These are phyloP conservation scores for Metarhizium robertsii DNA, from an alignment of 2,329 filamentous ascomycete genomes.

Conservation along the genomic window DNA sequence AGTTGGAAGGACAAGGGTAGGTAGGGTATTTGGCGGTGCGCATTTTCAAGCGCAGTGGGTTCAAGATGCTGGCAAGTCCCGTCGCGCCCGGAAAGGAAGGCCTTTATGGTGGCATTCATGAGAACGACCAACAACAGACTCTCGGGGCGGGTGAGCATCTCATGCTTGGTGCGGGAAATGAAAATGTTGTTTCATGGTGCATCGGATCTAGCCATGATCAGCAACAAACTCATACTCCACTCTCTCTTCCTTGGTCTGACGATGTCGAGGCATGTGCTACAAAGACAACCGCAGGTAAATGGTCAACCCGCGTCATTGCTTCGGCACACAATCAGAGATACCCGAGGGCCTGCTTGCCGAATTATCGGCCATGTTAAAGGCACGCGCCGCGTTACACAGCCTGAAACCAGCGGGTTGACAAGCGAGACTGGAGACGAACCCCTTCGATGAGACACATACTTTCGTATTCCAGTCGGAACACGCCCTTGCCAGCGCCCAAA, in stretches of 20 bases:
- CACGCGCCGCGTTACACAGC: background rate
- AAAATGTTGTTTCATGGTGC: background rate
- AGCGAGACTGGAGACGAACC: background rate
- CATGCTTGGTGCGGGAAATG: too few relatives aligned
- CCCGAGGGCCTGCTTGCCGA: background rate
- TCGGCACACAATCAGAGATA: background rate
- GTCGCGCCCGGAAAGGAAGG: too few relatives aligned
- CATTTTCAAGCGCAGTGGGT: too few relatives aligned
- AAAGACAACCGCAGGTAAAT: background rate
- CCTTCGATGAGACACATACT: background rate
- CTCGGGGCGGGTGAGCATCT: too few relatives aligned
- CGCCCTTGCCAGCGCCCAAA: background rate
- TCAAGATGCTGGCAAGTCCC: too few relatives aligned
- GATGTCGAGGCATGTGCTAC: background rate
- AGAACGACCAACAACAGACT: too few relatives aligned
- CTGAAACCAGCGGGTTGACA: background rate
- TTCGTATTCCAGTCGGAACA: background rate
- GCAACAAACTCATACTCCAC: background rate
- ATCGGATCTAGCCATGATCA: background rate
- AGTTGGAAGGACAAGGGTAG: too few relatives aligned
- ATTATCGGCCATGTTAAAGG: background rate
- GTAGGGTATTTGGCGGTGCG: too few relatives aligned
- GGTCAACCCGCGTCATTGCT: background rate
- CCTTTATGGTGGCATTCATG: too few relatives aligned
- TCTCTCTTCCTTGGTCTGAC: background rate